Conservation (phyloP, 2,329 filamentous ascomycete genomes). For the Epichloe gansuensis region DNA sequence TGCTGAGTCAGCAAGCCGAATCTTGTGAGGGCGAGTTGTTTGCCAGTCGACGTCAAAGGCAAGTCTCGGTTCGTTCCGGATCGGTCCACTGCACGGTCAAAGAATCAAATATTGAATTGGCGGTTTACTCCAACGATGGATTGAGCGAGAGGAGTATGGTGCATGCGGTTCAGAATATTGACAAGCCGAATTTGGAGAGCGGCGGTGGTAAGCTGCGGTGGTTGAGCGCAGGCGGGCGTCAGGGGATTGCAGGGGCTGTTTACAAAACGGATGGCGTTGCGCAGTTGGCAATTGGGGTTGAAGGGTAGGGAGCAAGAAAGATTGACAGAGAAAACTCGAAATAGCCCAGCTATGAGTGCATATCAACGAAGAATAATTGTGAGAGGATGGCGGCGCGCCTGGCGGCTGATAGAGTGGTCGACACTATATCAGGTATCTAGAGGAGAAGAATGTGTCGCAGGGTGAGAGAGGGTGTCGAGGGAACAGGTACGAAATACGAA, state of each 20-base stretch:
- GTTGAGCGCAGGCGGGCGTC: too few species aligned
- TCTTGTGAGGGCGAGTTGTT: not conserved
- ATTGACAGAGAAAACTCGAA: not conserved
- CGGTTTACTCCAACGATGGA: too few species aligned
- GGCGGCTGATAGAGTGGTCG: not conserved
- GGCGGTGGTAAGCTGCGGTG: too few species aligned
- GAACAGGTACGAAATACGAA: too few species aligned
- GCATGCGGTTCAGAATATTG: too few species aligned
- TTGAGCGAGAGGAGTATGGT: too few species aligned
- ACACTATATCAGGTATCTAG: not conserved
- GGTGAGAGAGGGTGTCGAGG: too few species aligned
- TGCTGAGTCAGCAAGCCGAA: not conserved
- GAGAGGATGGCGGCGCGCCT: not conserved
- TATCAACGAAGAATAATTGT: constrained; percentile 8
- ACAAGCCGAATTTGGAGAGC: too few species aligned
- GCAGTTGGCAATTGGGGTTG: not conserved
- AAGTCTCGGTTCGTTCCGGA: not conserved
- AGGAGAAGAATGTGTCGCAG: not conserved
- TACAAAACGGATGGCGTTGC: too few species aligned
- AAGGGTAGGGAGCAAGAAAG: not conserved
- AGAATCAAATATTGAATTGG: too few species aligned
- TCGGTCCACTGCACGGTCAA: not conserved
- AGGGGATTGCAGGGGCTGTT: too few species aligned
- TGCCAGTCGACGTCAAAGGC: not conserved
- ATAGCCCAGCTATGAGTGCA: constrained; percentile 20